Base-by-base conservation (phyloP, 139 green algal species). In the Micractinium sp. region DNA sequence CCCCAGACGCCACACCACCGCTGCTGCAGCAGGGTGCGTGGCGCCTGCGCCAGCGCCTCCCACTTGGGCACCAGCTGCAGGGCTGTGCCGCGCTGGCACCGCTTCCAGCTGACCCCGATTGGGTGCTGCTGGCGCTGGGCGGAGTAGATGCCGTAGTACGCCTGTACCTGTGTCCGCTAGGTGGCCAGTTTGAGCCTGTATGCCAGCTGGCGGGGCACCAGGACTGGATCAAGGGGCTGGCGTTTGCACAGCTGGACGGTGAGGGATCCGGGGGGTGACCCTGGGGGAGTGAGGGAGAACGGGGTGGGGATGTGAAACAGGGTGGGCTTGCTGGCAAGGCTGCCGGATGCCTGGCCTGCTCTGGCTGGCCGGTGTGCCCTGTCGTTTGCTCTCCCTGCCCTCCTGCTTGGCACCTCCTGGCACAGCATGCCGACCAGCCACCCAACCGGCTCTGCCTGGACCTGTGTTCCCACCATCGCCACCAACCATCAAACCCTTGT, bases 201-300 rank as follows among this genome's bases (percentile, higher is more conserved):
- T 95, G 91, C 90, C 77, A 77, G 85, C 92, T 98, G 80, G 82
- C 87, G 56, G 97, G 97, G 3, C 97, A 98, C 86, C 93, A 96
- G 60, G 96, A 98, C 90, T 99, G 97, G 97, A 89, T 99, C 63
- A 91, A 95, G 0, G 93, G 91, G 7, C 89, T 99, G n/a, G 92
- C 93, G 0, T 98, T 97, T 81, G 90, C 88, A 33, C 67, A 92
- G 53, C 41, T 94, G 41, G 47, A 63, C 0, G 85, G 79, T 91
- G 78, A 81, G 69, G 0, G 36, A 29, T 33, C 35, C 12, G 15
- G 33, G 33, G 29, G 60, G 36, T 16, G 60, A 36, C 25, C 33
- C 47, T 56, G 47, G 47, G 47, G 47, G 47, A 56, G 9, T 16
- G 47, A 56, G 47, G 47, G 47, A 16, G 36, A 16, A 35, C 7